Conservation (phyloP, 352 stramenopile species). For the Phytophthora fragariaefolia region DNA sequence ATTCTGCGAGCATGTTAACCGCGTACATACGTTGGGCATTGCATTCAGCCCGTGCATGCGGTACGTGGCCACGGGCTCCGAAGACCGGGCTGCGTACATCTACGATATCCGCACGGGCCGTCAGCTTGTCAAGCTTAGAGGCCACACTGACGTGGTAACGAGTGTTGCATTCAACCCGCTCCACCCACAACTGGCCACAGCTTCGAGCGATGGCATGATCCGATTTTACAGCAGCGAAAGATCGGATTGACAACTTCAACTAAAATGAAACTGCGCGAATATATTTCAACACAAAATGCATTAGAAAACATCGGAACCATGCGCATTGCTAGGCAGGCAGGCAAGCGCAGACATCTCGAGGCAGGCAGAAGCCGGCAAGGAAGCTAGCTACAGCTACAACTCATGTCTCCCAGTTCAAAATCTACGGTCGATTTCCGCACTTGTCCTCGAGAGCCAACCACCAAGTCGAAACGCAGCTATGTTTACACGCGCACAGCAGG, state of each 20-base stretch:
- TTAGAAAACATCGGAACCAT: constrained; percentile 43
- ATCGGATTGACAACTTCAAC: constrained; percentile 13
- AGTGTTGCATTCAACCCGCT: constrained; percentile 82
- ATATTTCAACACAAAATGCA: constrained; percentile 55
- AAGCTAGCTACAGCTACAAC: constrained; percentile 38
- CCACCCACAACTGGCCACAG: constrained; percentile 81
- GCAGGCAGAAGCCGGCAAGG: constrained; percentile 35
- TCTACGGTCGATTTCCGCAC: constrained; percentile 42
- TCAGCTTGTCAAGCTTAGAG: constrained; percentile 59
- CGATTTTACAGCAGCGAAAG: constrained; percentile 53
- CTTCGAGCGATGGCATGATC: constrained; percentile 77
- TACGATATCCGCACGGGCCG: constrained; percentile 88
- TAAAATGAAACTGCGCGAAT: constrained; percentile 34
- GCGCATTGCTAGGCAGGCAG: constrained; percentile 26
- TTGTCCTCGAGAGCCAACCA: constrained; percentile 38
- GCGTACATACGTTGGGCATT: constrained; percentile 71
- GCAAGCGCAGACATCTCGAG: constrained; percentile 34
- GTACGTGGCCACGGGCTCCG: constrained; percentile 87
- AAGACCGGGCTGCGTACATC: constrained; percentile 83
- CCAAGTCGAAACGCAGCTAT: constrained; percentile 35
- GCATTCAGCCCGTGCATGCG: constrained; percentile 92
- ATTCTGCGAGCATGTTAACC: constrained; percentile 87
- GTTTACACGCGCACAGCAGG: constrained; percentile 76
- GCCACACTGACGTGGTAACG: constrained; percentile 83
- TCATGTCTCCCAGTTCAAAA: constrained; percentile 45